phyloP scores from a whole-genome alignment of 495 filamentous ascomycete species.

The Halenospora varia region DNA sequence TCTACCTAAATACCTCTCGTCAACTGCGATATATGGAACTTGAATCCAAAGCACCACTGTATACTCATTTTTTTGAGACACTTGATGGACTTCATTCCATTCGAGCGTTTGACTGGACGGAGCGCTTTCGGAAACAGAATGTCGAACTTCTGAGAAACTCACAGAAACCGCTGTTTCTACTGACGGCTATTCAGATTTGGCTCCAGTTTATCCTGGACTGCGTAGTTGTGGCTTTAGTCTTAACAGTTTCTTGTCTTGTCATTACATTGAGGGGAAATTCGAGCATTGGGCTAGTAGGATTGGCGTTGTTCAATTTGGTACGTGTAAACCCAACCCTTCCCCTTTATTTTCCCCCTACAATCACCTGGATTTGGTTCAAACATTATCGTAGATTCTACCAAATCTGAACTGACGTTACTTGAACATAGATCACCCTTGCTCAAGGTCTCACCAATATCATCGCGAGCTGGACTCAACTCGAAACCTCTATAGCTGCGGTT shows the following conservation, averaged over 20 bases:
- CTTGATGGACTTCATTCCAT: constrained; percentile 34
- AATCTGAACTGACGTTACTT: too few species aligned
- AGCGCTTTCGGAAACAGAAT: constrained; percentile 6
- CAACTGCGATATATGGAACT: constrained; percentile 57
- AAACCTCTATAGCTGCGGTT: constrained; percentile 47
- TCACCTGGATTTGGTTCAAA: too few species aligned
- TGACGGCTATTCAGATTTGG: constrained; percentile 41
- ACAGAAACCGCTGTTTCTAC: constrained; percentile 40
- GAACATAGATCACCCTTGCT: too few species aligned
- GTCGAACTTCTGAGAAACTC: constrained; percentile 27
- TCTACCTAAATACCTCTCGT: constrained; percentile 52
- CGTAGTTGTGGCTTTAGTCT: constrained; percentile 34
- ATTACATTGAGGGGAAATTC: constrained; percentile 24
- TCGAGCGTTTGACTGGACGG: constrained; percentile 35
- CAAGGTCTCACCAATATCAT: too few species aligned
- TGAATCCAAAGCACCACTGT: constrained; percentile 41
- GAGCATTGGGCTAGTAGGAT: constrained; percentile 32
- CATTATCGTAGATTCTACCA: too few species aligned
- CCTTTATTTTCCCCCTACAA: too few species aligned
- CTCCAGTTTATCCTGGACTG: constrained; percentile 33
- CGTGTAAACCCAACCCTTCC: too few species aligned
- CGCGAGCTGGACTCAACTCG: constrained; percentile 38
- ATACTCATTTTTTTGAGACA: constrained; percentile 39
- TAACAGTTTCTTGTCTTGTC: constrained; percentile 27
- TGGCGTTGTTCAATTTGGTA: constrained; percentile 37